These are phyloP conservation scores for Solanum peruvianum DNA, from an alignment of 257 asterid genomes.

Conservation along the genomic window DNA sequence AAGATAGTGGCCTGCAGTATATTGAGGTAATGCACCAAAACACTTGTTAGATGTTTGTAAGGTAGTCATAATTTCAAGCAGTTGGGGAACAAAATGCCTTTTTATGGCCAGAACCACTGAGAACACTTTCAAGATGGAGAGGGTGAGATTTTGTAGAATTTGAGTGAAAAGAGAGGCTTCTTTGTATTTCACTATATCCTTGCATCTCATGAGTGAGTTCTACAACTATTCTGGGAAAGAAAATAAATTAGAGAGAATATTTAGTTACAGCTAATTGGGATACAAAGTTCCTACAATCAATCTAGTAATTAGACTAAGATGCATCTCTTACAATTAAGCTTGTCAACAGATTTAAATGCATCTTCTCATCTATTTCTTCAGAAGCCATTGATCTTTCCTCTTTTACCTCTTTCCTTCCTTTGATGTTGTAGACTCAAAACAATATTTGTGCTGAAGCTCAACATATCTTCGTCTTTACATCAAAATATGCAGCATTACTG, in stretches of 20 bases:
- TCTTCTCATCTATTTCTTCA: neutral
- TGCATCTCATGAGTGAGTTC: neutral
- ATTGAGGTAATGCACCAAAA: slow-evolving; percentile 54
- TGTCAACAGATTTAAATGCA: neutral
- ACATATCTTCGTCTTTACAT: neutral
- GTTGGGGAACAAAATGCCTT: neutral
- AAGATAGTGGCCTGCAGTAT: slow-evolving; percentile 64
- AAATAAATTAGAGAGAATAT: neutral
- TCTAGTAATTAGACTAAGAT: neutral
- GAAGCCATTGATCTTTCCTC: neutral
- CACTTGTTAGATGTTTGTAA: neutral
- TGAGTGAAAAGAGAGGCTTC: neutral
- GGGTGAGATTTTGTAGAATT: neutral
- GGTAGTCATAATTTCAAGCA: neutral
- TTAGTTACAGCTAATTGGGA: neutral
- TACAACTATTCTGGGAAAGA: neutral
- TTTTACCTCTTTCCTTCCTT: neutral
- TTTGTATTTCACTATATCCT: neutral
- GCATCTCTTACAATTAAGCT: neutral
- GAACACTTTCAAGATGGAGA: neutral
- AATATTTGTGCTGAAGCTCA: neutral
- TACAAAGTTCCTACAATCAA: neutral
- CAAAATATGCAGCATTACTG: neutral
- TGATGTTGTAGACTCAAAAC: neutral
- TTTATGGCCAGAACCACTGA: neutral